phyloP scores from a whole-genome alignment of 2,329 filamentous ascomycete species.

The Fusarium pilosicola region DNA sequence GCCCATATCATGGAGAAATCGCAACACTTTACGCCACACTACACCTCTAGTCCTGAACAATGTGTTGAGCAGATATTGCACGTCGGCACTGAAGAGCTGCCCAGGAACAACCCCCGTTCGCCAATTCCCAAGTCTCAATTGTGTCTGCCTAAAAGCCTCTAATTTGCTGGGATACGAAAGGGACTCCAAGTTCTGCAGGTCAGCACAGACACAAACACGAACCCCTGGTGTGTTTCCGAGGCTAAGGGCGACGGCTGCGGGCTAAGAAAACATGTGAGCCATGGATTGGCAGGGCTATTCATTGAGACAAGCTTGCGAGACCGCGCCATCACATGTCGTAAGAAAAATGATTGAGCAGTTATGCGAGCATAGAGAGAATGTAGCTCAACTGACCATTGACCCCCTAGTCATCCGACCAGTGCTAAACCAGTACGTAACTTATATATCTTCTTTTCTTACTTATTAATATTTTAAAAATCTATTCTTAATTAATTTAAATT shows the following conservation, averaged over 20 bases:
- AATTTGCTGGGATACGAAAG: background rate
- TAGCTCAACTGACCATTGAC: too few species aligned
- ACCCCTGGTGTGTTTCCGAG: background rate
- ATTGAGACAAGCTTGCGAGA: background rate
- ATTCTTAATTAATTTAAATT: too few species aligned
- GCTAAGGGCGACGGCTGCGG: background rate
- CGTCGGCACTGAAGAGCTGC: background rate
- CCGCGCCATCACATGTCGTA: background rate
- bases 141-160: background rate
- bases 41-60: background rate
- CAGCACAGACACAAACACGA: background rate
- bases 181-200: background rate
- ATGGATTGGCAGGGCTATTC: background rate
- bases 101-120: background rate
- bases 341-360: too few species aligned
- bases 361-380: too few species aligned
- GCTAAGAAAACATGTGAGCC: background rate
- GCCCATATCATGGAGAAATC: background rate
- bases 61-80: background rate
- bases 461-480: too few species aligned
- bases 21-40: background rate
- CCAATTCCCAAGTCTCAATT: background rate
- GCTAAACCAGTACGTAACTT: too few species aligned
- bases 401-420: too few species aligned
- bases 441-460: too few species aligned